Conservation (phyloP, 2,329 filamentous ascomycete genomes). For the Monosporascus ibericus region DNA sequence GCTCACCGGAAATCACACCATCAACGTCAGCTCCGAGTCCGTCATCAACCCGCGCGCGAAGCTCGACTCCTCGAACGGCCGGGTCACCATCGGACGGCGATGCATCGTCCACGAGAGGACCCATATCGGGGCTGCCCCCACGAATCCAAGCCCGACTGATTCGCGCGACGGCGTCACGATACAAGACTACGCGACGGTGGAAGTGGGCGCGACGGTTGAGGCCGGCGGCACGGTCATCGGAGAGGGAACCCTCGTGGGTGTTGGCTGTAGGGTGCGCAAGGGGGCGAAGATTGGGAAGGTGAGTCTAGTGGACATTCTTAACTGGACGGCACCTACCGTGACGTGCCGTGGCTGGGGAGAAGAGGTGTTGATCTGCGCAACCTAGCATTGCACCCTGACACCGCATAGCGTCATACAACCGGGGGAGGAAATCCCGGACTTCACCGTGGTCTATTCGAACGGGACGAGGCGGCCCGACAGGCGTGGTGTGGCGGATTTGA, state of each 20-base stretch:
- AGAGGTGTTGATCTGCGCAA: constrained; percentile 1
- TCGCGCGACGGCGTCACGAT: constrained; percentile 46
- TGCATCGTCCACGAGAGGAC: constrained; percentile 74
- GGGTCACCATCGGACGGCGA: constrained; percentile 73
- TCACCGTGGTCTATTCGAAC: constrained; percentile 63
- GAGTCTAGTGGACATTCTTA: constrained; percentile 11
- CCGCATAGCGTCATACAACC: constrained; percentile 54
- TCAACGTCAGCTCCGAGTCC: constrained; percentile 70
- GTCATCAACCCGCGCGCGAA: constrained; percentile 82
- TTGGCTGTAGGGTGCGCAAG: constrained; percentile 52
- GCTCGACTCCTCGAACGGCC: constrained; percentile 71
- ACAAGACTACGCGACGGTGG: constrained; percentile 56
- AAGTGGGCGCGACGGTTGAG: constrained; percentile 55
- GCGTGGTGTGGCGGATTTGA: constrained; percentile 55
- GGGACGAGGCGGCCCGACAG: constrained; percentile 52
- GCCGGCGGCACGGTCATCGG: constrained; percentile 56
- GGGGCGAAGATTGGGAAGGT: constrained; percentile 60
- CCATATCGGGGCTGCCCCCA: constrained; percentile 42
- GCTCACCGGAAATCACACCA: constrained; percentile 65
- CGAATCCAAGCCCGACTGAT: constrained; percentile 23
- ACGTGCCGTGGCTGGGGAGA: neutral
- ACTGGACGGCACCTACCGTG: neutral
- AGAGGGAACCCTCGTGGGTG: constrained; percentile 54
- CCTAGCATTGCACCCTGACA: constrained; percentile 65
- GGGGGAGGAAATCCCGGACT: constrained; percentile 55